These are phyloP conservation scores for Pisolithus thermaeus DNA, from an alignment of 1,284 basidiomycete species.

Conservation along the genomic window DNA sequence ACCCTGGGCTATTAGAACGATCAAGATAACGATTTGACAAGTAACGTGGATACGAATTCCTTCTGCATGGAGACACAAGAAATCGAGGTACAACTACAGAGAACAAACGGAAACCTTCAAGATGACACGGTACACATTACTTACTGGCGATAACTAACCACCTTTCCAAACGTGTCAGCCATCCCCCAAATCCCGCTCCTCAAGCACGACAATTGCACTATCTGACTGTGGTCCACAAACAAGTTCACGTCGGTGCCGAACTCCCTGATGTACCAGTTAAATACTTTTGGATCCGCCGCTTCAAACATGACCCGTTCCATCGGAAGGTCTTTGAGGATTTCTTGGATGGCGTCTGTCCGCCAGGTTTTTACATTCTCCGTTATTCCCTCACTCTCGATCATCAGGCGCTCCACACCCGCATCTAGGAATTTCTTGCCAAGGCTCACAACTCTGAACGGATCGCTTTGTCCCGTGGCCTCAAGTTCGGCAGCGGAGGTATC, in stretches of 20 bases:
- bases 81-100: too few species aligned
- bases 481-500: background rate
- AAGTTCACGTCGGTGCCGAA: slow-evolving; percentile 40
- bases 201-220: slow-evolving; percentile 42
- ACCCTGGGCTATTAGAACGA: too few species aligned
- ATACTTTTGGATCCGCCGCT: slow-evolving; percentile 37
- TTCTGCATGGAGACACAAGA: too few species aligned
- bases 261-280: slow-evolving; percentile 34
- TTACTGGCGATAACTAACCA: slow-evolving; percentile 14
- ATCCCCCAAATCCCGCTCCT: slow-evolving; percentile 44
- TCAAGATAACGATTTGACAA: too few species aligned
- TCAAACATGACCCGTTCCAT: slow-evolving; percentile 44
- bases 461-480: background rate
- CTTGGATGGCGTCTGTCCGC: slow-evolving; percentile 41
- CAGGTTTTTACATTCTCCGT: slow-evolving; percentile 41
- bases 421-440: slow-evolving; percentile 39
- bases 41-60: too few species aligned
- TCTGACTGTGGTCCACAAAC: slow-evolving; percentile 44
- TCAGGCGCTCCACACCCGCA: slow-evolving; percentile 41
- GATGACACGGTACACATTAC: background rate
- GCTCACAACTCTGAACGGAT: slow-evolving; percentile 19
- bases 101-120: too few species aligned
- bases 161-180: slow-evolving; percentile 32
- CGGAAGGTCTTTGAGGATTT: slow-evolving; percentile 36
- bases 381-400: slow-evolving; percentile 46